These are phyloP conservation scores for Colletotrichum navitas DNA, from an alignment of 2,329 filamentous ascomycete genomes.

Conservation along the genomic window DNA sequence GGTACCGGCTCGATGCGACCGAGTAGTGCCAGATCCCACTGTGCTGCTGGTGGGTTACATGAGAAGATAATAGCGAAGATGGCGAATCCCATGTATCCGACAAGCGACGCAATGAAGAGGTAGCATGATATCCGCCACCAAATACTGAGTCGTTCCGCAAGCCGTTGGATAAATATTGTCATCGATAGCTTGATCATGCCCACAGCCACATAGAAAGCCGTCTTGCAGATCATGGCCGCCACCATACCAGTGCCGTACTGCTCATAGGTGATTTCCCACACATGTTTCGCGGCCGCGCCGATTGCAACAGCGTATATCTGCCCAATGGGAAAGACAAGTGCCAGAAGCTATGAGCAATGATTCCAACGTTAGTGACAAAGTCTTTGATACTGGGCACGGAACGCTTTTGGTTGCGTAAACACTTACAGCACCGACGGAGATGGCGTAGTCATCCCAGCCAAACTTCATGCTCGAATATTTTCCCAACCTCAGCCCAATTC, in stretches of 20 bases:
- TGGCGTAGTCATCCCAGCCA: constrained; percentile 51
- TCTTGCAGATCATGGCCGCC: constrained; percentile 42
- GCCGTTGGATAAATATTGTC: constrained; percentile 52
- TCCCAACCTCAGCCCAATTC: constrained; percentile 45
- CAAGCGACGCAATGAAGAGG: constrained; percentile 48
- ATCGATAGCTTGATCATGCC: constrained; percentile 55
- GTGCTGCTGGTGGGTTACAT: constrained; percentile 46
- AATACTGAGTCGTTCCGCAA: constrained; percentile 48
- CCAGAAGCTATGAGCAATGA: constrained; percentile 38
- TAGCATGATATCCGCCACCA: constrained; percentile 50
- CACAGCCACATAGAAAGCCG: constrained; percentile 48
- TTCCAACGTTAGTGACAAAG: constrained; percentile 16
- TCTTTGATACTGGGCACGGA: not conserved
- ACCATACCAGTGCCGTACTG: constrained; percentile 48
- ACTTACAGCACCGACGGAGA: constrained; percentile 50
- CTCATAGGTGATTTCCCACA: constrained; percentile 51
- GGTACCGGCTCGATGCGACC: constrained; percentile 44
- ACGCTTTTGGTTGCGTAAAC: not conserved
- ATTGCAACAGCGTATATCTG: constrained; percentile 47
- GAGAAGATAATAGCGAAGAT: constrained; percentile 49
- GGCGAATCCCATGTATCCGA: constrained; percentile 48
- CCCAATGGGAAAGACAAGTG: constrained; percentile 46
- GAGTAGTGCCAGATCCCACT: constrained; percentile 47
- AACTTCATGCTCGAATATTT: constrained; percentile 47
- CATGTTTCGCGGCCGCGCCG: constrained; percentile 47